Evolutionary conservation across 2,329 filamentous ascomycete genomes (phyloP), one percentile per base, ranked within the genome.

Genomic region (Teratosphaeria viscida): DNA sequence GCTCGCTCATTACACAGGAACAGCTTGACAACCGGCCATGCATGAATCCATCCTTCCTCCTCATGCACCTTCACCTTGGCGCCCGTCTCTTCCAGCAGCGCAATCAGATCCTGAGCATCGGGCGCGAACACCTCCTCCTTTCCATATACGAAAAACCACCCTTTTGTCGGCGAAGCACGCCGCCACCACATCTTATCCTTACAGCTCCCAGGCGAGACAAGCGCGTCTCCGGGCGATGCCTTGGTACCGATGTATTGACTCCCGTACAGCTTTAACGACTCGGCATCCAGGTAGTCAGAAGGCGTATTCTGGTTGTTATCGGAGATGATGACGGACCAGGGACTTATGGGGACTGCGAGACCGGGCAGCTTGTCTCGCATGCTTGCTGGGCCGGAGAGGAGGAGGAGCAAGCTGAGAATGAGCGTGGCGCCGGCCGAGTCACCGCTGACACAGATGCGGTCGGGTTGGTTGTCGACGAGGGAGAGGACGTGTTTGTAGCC

Each of bases 361-460:
- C 78, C 82, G 0, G 84, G 85, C 35, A 76, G 69, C 66, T 76
- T 73, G 68, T 75, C 69, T 68, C 73, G 73, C 23, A 78, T 62
- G 5, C 74, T 71, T 1, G 73, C 68, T 57, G 77, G 74, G 23
- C 79, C 77, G 10, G 83, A 84, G 23, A 91, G 76, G 65, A 86
- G 82, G 1, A 92, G 81, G 57, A 95, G 75, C 56, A 94, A 78
- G 68, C 85, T 88, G 29, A 95, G 79, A 10, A 88, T 81, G 52
- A 95, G 75, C 0, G 87, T 87, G 16, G 82, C 90, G 4, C 90
- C 90, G 0, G 90, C 90, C 1, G 89, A 92, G 72, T 95, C 90
- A 5, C 90, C 90, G 55, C 82, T 83, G 3, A 95, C 81, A 62
- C 85, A 87, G 29, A 95, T 79, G 49, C 79, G 83, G 2, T 82